These are phyloP conservation scores for Barbatosphaeria neglecta DNA, from an alignment of 495 filamentous ascomycete genomes.

Conservation along the genomic window DNA sequence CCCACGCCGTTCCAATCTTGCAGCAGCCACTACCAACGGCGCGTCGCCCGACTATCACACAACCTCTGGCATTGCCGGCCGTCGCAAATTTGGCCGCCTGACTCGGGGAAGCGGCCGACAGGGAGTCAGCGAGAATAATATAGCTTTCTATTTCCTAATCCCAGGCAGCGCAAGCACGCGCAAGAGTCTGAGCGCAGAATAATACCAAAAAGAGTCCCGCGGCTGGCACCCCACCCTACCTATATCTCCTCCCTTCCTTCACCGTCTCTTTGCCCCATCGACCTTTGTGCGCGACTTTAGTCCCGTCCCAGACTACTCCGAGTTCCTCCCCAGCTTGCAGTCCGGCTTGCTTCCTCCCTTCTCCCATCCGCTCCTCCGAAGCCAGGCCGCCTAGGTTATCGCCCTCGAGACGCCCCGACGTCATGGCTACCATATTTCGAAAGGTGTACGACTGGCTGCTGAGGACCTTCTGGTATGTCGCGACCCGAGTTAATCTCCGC, in stretches of 20 bases:
- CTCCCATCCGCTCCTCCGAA: not conserved
- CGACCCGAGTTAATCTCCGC: conserved; percentile 2
- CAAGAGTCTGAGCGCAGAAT: not conserved
- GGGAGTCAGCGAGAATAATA: not conserved
- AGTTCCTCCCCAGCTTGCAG: not conserved
- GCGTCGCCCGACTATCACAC: not conserved
- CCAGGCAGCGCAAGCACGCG: not conserved
- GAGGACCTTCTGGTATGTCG: conserved; percentile 90
- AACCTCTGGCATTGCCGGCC: not conserved
- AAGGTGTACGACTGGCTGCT: conserved; percentile 97
- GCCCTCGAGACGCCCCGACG: conserved; percentile 4
- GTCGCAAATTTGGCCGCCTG: not conserved
- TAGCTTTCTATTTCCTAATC: not conserved
- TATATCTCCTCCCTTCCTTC: not conserved
- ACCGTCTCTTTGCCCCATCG: not conserved
- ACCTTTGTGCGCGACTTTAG: not conserved
- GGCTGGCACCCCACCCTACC: not conserved
- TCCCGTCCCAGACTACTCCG: not conserved
- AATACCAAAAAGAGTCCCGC: not conserved
- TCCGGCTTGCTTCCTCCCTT: not conserved
- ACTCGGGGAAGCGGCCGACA: not conserved
- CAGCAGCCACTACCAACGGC: not conserved
- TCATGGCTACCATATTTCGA: conserved; percentile 81
- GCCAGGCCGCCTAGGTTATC: not conserved
- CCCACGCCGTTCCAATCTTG: conserved; percentile 5